These are phyloP conservation scores for Endothia cerciana DNA, from an alignment of 2,329 filamentous ascomycete genomes.

Conservation along the genomic window DNA sequence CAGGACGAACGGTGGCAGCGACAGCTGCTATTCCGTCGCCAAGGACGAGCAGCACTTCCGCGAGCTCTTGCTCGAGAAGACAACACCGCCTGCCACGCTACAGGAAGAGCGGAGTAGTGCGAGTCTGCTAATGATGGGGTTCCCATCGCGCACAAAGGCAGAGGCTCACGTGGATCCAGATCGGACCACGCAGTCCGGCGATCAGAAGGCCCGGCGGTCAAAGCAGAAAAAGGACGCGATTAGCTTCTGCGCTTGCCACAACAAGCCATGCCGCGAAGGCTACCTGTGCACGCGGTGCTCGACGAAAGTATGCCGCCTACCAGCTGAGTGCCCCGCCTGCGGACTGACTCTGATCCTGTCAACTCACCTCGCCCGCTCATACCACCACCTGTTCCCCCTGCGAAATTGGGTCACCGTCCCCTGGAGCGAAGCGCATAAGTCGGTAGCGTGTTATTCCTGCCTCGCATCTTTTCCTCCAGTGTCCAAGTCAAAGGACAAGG, in stretches of 20 bases:
- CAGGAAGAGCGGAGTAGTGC: constrained; percentile 61
- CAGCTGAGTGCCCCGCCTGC: constrained; percentile 89
- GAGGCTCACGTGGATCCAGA: constrained; percentile 14
- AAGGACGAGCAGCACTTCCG: constrained; percentile 86
- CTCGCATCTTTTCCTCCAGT: constrained; percentile 69
- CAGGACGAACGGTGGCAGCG: constrained; percentile 84
- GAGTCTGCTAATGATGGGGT: constrained; percentile 94
- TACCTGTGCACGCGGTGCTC: constrained; percentile 90
- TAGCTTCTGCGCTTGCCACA: constrained; percentile 90
- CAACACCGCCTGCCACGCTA: constrained; percentile 84
- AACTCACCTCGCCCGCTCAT: constrained; percentile 89
- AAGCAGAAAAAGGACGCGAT: constrained; percentile 62
- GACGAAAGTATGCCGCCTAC: constrained; percentile 86
- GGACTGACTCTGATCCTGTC: constrained; percentile 91
- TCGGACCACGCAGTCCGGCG: constrained; percentile 1
- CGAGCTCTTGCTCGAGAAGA: constrained; percentile 85
- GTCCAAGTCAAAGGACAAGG: constrained; percentile 27
- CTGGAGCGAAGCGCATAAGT: constrained; percentile 71
- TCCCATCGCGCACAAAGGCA: constrained; percentile 79
- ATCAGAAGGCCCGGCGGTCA: neutral
- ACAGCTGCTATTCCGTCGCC: constrained; percentile 77
- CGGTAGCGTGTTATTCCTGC: constrained; percentile 77
- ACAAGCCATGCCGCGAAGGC: constrained; percentile 77
- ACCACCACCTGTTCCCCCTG: constrained; percentile 89
- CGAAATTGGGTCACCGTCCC: constrained; percentile 89